Conservation (phyloP, 148 eudicot species). For the Rhododendron vialii region DNA sequence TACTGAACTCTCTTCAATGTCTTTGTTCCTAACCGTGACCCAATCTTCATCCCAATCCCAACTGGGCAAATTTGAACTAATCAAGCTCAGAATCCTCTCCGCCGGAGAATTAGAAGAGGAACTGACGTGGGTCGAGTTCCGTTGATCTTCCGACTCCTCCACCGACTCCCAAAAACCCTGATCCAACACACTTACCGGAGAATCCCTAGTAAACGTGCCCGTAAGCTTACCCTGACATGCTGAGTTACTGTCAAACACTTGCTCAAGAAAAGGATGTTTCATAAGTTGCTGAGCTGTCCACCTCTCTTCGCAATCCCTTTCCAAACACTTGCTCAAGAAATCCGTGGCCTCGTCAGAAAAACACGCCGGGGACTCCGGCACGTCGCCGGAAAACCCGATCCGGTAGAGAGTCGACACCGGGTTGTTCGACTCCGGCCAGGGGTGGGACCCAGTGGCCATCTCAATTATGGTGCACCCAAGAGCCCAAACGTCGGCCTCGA, state of each 20-base stretch:
- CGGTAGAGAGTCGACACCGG: conserved; percentile 35
- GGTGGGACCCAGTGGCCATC: conserved; percentile 52
- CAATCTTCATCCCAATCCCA: conserved; percentile 52
- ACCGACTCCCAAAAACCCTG: conserved; percentile 39
- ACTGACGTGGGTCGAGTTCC: not conserved
- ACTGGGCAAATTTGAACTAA: conserved; percentile 16
- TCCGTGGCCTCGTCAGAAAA: conserved; percentile 40
- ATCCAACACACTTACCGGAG: conserved; percentile 47
- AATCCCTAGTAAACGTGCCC: conserved; percentile 3
- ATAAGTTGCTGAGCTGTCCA: conserved; percentile 45
- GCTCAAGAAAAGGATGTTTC: conserved; percentile 34
- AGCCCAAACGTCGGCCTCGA: conserved; percentile 45
- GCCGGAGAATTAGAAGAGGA: conserved; percentile 17
- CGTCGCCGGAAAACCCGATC: conserved; percentile 38
- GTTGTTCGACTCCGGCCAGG: conserved; percentile 35
- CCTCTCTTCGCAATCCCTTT: conserved; percentile 30
- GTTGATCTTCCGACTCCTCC: conserved; percentile 23
- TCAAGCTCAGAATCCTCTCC: conserved; percentile 30
- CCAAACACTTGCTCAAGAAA: conserved; percentile 44
- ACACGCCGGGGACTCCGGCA: conserved; percentile 35
- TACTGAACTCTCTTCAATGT: conserved; percentile 14
- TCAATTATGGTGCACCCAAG: conserved; percentile 55
- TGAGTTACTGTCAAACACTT: not conserved
- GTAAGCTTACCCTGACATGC: not conserved
- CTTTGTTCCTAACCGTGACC: conserved; percentile 46